A percentile compares a stretch with the other conserved stretches of the same genome.
Evolutionary conservation across 2,329 filamentous ascomycete species (phyloP).

Genomic region (Dothistroma septosporum): DNA sequence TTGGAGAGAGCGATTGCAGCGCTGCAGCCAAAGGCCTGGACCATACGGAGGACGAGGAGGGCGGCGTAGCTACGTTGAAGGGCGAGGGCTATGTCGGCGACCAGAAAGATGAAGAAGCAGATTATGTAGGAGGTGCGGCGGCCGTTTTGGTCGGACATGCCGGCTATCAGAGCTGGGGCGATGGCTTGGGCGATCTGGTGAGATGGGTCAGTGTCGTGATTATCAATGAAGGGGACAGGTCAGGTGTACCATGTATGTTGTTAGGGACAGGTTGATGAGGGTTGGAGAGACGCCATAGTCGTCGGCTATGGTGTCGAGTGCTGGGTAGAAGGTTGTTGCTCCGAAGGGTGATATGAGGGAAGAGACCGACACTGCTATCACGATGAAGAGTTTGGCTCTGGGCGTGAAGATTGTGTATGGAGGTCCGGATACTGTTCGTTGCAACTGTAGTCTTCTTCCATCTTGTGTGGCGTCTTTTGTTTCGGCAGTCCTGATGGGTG

Average conservation of each 20-base stretch:
- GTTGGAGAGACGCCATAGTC: conserved; percentile 44
- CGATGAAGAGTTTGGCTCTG: conserved; percentile 28
- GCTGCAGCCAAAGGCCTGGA: conserved; percentile 43
- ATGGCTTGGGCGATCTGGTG: conserved; percentile 50
- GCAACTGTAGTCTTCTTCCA: background rate
- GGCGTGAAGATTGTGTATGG: conserved; percentile 29
- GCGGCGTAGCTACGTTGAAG: conserved; percentile 27
- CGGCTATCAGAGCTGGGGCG: conserved; percentile 28
- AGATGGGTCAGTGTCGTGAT: background rate
- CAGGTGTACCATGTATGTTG: conserved; percentile 52
- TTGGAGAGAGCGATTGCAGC: conserved; percentile 36
- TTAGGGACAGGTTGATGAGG: conserved; percentile 50
- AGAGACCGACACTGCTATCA: conserved; percentile 27
- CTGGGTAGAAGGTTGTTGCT: conserved; percentile 53
- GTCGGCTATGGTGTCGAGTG: conserved; percentile 47
- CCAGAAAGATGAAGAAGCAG: conserved; percentile 29
- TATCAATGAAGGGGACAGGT: background rate
- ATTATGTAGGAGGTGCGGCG: conserved; percentile 27
- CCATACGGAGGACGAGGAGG: conserved; percentile 30
- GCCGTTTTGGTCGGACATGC: conserved; percentile 28
- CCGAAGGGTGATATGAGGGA: conserved; percentile 30
- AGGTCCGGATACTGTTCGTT: conserved; percentile 20
- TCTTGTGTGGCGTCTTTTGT: background rate
- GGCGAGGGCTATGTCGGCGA: conserved; percentile 27
- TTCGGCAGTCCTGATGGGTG: background rate